Conservation (phyloP, 257 asterid species). For the Solanum clarkiae region DNA sequence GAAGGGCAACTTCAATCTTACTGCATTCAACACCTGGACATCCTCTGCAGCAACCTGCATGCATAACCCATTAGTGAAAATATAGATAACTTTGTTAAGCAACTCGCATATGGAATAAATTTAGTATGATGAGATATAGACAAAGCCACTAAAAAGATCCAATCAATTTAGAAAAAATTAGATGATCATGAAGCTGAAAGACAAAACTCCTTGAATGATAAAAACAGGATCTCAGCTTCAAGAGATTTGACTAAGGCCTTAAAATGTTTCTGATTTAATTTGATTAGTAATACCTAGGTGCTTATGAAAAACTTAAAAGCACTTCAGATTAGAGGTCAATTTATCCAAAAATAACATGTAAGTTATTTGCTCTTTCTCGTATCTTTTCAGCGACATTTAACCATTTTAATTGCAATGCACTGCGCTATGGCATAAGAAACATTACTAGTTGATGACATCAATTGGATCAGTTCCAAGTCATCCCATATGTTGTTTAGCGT, state of each 20-base stretch:
- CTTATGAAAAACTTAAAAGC: background rate
- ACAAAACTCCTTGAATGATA: background rate
- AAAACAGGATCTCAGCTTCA: background rate
- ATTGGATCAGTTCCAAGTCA: background rate
- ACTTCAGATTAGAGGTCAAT: background rate
- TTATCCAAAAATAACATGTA: background rate
- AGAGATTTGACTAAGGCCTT: background rate
- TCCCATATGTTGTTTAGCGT: background rate
- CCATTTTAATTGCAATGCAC: background rate
- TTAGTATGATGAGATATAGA: background rate
- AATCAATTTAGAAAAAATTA: background rate
- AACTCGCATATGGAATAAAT: background rate
- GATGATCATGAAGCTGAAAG: background rate
- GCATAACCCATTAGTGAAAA: constrained; percentile 5
- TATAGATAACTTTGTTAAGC: background rate
- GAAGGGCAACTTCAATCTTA: constrained; percentile 75
- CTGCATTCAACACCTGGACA: constrained; percentile 69
- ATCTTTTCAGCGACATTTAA: background rate
- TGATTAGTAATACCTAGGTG: background rate
- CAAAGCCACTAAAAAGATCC: background rate
- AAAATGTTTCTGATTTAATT: background rate
- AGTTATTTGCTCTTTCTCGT: background rate
- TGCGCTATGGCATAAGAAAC: background rate
- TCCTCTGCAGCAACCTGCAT: constrained; percentile 77
- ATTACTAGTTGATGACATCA: background rate